A percentile compares a stretch with the other conserved stretches of the same genome.
Conservation (phyloP, 768 basidiomycete genomes). For the Auricularia auricula-judae region DNA sequence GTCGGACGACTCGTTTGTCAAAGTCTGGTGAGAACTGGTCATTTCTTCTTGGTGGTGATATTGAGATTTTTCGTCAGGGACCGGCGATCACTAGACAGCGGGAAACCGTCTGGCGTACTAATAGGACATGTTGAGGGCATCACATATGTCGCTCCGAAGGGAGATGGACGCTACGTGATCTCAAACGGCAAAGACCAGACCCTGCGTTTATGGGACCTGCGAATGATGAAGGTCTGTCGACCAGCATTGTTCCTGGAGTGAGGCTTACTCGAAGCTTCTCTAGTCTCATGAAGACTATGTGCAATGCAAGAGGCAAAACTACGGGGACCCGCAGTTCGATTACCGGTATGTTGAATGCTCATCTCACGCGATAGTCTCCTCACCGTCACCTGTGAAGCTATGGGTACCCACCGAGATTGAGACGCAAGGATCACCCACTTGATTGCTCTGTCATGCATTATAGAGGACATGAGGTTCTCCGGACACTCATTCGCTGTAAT, state of each 20-base stretch:
- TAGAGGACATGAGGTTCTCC: slow-evolving; percentile 79
- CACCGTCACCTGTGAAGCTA: slow-evolving; percentile 29
- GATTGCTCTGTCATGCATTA: slow-evolving; percentile 97
- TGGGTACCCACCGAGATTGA: slow-evolving; percentile 54
- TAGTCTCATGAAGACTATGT: slow-evolving; percentile 44
- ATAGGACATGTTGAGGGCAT: slow-evolving; percentile 95
- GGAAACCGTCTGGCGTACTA: slow-evolving; percentile 83
- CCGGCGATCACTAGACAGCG: slow-evolving; percentile 34
- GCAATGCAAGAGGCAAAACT: slow-evolving; percentile 32
- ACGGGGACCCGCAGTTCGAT: slow-evolving; percentile 57
- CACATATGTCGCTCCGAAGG: slow-evolving; percentile 89
- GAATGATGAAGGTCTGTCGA: slow-evolving; percentile 68
- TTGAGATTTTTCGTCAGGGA: slow-evolving; percentile 28
- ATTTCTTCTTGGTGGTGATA: neutral
- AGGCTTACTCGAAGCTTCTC: neutral
- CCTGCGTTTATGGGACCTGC: slow-evolving; percentile 83
- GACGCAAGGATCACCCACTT: slow-evolving; percentile 55
- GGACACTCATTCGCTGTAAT: slow-evolving; percentile 91
- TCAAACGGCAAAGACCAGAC: slow-evolving; percentile 96
- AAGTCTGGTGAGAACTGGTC: slow-evolving; percentile 65
- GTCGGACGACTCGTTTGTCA: slow-evolving; percentile 88
- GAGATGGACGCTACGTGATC: slow-evolving; percentile 90
- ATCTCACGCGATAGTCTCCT: neutral
- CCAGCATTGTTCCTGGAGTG: neutral
- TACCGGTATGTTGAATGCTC: slow-evolving; percentile 51